Evolutionary conservation across 2,329 filamentous ascomycete genomes (phyloP), one percentile per base, ranked within the genome.

Genomic region (Shiraia sp.): DNA sequence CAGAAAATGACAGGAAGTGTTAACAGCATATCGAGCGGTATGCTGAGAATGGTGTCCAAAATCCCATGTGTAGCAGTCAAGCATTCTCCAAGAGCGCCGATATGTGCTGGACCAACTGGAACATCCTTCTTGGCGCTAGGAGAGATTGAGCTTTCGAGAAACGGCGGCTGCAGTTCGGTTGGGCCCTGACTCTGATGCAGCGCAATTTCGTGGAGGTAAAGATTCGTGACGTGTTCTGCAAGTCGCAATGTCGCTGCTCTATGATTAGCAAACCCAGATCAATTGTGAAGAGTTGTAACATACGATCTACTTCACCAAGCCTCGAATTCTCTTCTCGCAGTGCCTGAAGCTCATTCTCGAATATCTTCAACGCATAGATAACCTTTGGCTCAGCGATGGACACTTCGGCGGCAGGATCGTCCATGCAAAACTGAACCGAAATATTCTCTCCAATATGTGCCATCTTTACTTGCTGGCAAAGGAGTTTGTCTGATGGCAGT

Each of bases 401-500:
- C 7, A 81, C 72, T 37, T 70, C 75, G 5, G 74, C 70, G 1
- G 72, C 73, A 5, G 75, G 68, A 47, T 80, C 76, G 44, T 79
- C 76, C 76, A 82, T 80, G 30, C 75, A 74, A 49, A 83, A 82
- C 31, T 79, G 74, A 14, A 74, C 70, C 2, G 76, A 77, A 25
- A 82, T 75, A 48, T 81, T 77, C 51, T 83, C 80, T 25, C 76
- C 78, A 48, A 82, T 79, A 41, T 77, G 77, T 13, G 78, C 79
- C 41, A 83, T 71, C 49, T 77, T 80, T 34, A 81, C 74, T 64
- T 82, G 80, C 51, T 82, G 77, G 42, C 78, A 74, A 22, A 85
- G 70, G 10, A 75, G 61, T 42, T 72, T 75, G 55, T 85, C 81
- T 0, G 78, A 78, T 0, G 79, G 75, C n/a, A 78, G 61, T 3